phyloP scores from a whole-genome alignment of 495 filamentous ascomycete genomes.

The Pyrenula aspistea region DNA sequence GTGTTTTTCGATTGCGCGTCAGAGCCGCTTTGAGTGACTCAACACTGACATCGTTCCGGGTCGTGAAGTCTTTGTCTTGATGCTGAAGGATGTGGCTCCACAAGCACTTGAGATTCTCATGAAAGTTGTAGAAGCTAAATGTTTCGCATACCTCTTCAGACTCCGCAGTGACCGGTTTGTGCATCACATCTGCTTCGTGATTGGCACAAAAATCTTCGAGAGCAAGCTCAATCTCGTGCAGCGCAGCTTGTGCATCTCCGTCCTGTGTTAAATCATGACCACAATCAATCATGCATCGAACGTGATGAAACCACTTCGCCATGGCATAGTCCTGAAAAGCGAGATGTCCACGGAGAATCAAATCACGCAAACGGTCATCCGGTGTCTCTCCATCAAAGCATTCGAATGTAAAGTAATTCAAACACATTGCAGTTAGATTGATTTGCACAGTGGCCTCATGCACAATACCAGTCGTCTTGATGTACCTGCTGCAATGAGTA shows the following conservation, averaged over 20 bases:
- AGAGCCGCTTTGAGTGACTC: constrained; percentile 11
- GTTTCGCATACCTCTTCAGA: constrained; percentile 4
- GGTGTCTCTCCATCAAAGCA: constrained; percentile 15
- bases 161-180: background rate
- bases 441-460: constrained; percentile 16
- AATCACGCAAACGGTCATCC: constrained; percentile 7
- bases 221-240: constrained; percentile 3
- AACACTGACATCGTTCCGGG: constrained; percentile 10
- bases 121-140: constrained; percentile 6
- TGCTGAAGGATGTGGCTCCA: constrained; percentile 12
- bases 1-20: constrained; percentile 10
- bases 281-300: constrained; percentile 8
- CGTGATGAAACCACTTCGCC: constrained; percentile 25
- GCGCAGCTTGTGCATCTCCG: background rate
- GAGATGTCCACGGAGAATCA: constrained; percentile 12
- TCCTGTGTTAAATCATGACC: background rate
- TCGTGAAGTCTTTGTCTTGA: constrained; percentile 11
- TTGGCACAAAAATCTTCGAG: constrained; percentile 14
- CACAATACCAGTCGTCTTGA: constrained; percentile 12
- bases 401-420: constrained; percentile 22
- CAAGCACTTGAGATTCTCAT: constrained; percentile 9
- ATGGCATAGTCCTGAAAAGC: constrained; percentile 26
- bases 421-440: constrained; percentile 20
- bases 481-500: constrained; percentile 8
- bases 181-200: constrained; percentile 5